phyloP scores from a whole-genome alignment of 2,329 filamentous ascomycete genomes.

The Trichophaea hybrida region DNA sequence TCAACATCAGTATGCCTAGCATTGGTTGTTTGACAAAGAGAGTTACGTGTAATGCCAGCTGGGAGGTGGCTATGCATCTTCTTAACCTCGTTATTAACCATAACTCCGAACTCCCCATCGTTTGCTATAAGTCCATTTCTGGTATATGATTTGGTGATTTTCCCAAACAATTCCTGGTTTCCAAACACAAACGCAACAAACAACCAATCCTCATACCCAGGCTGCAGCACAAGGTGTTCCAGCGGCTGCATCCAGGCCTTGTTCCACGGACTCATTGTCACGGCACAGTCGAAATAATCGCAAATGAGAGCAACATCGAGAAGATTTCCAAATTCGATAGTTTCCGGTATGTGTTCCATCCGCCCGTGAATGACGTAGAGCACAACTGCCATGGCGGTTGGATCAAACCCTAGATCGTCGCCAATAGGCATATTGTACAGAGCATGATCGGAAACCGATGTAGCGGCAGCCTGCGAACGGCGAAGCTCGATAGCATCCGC shows the following conservation, averaged over 20 bases:
- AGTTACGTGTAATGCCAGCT: too few species aligned
- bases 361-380: slow-evolving; percentile 10
- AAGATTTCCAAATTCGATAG: slow-evolving; percentile 11
- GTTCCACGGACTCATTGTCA: slow-evolving; percentile 17
- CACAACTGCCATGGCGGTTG: slow-evolving; percentile 9
- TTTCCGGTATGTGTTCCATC: slow-evolving; percentile 8
- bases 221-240: background rate
- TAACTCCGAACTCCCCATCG: background rate
- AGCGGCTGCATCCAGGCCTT: slow-evolving; percentile 10
- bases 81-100: background rate
- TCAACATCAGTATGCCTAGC: too few species aligned
- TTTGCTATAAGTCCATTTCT: background rate
- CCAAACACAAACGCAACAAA: slow-evolving; percentile 18
- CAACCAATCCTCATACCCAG: slow-evolving; percentile 11
- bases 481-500: slow-evolving; percentile 8
- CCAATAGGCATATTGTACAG: background rate
- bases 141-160: background rate
- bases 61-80: slow-evolving; percentile 2
- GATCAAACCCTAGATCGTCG: slow-evolving; percentile 5
- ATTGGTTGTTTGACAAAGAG: too few species aligned
- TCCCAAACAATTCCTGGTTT: background rate
- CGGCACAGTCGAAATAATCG: slow-evolving; percentile 27
- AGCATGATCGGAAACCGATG: background rate
- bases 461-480: background rate
- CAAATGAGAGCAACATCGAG: slow-evolving; percentile 24